Percentiles rank a stretch among this genome's conserved stretches.
phyloP scores from a whole-genome alignment of 345 rosid genomes.

The Pistacia atlantica region DNA sequence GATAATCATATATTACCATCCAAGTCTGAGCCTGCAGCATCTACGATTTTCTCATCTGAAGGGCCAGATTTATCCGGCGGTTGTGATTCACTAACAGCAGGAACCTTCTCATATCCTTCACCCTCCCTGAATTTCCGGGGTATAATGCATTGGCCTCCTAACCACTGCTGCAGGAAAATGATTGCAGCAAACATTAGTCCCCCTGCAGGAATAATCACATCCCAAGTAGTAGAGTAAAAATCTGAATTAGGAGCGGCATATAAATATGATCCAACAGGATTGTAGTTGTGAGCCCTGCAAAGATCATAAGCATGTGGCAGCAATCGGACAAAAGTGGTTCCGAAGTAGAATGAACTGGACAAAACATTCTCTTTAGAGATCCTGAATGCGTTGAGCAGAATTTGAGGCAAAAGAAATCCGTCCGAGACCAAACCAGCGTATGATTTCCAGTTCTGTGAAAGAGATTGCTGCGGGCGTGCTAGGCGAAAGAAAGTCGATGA shows the following conservation, averaged over 20 bases:
- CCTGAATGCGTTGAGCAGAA: slow-evolving; percentile 42
- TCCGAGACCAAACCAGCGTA: slow-evolving; percentile 47
- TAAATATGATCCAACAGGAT: slow-evolving; percentile 26
- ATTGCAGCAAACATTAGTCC: slow-evolving; percentile 36
- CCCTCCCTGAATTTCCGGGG: slow-evolving; percentile 29
- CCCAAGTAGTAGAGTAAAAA: slow-evolving; percentile 44
- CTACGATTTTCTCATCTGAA: too few relatives aligned
- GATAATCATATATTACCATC: too few relatives aligned
- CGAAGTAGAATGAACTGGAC: slow-evolving; percentile 36
- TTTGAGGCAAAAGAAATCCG: slow-evolving; percentile 53
- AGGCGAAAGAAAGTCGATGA: background rate
- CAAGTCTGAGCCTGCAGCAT: background rate
- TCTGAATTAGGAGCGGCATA: slow-evolving; percentile 31
- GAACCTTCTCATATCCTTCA: slow-evolving; percentile 35
- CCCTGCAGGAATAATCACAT: slow-evolving; percentile 30
- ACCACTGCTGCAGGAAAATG: slow-evolving; percentile 46
- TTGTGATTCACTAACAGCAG: slow-evolving; percentile 23
- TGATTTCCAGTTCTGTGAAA: slow-evolving; percentile 34
- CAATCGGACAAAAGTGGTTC: slow-evolving; percentile 37
- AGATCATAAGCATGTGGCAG: slow-evolving; percentile 58
- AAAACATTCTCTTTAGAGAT: slow-evolving; percentile 41
- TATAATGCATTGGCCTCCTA: slow-evolving; percentile 41
- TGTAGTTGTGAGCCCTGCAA: slow-evolving; percentile 29
- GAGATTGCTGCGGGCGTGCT: background rate
- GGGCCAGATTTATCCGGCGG: background rate